Evolutionary conservation across 2,329 filamentous ascomycete species (phyloP), one percentile per base, ranked within the genome.

Genomic region (Claviceps purpurea): DNA sequence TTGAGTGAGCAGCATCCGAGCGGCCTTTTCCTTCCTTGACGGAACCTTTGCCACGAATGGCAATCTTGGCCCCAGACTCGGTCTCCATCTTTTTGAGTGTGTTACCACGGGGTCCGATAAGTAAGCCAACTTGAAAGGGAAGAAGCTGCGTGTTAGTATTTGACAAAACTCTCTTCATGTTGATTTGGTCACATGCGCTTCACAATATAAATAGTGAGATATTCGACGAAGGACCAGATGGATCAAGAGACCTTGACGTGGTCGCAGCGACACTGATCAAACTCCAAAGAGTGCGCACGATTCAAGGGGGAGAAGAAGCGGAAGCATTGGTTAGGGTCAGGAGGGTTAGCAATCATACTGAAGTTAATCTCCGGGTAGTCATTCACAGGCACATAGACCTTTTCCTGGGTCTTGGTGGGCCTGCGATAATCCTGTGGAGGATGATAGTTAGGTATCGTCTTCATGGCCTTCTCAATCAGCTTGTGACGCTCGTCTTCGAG

Each of bases 331-430:
- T 86, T 84, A 86, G 82, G 76, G 82, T 87, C 85, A 84, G 59
- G 59, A 82, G 89, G 89, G 89, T 95, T 95, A 95, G 90, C 85
- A 90, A 93, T 91, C 91, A 91, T 96, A 98, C 93, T 98, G 89
- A 98, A 98, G 85, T 98, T 98, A 84, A 98, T 97, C 73, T 98
- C 93, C 79, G 93, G 93, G 72, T 98, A 98, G 73, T 98, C 93
- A 82, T 98, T 98, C 76, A 98, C 93, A 70, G 93, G 93, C 71
- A 98, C 93, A 70, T 98, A 98, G 86, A 98, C 94, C 79, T 98
- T 98, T 79, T 98, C 93, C 74, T 98, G 93, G 68, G 93, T 98
- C 86, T 98, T 98, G 70, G 91, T 97, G 57, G 93, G 93, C 64
- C 93, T 88, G 70, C 93, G 89, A 72, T 98, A 98, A 70, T 98